Evolutionary conservation across 164 flowering plant genomes (phyloP).

Genomic region (Warburgia ugandensis): DNA sequence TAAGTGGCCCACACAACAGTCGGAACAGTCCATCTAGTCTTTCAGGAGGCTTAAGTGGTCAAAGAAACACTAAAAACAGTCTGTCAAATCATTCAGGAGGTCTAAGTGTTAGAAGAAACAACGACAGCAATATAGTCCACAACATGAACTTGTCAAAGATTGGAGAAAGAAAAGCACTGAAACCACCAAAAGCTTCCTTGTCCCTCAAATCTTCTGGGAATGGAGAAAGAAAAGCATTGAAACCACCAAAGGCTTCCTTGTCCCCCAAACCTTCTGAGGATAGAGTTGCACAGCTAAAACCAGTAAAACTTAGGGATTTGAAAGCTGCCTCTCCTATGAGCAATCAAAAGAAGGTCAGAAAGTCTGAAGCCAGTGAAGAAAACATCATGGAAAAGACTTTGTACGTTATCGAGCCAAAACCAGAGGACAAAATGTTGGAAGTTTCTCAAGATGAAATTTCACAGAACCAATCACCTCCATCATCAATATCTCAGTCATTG

Average conservation of each 20-base stretch:
- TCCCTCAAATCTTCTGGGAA: no score
- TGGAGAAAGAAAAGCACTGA: constrained; percentile 19
- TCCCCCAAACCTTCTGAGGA: constrained; percentile 25
- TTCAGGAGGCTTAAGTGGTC: background rate
- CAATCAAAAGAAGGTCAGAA: constrained; percentile 17
- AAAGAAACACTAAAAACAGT: background rate
- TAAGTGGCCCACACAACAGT: background rate
- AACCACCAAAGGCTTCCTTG: constrained; percentile 17
- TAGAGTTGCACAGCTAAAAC: constrained; percentile 22
- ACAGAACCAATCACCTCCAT: constrained; percentile 8
- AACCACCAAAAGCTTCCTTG: background rate
- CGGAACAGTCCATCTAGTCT: background rate
- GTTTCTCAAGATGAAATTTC: constrained; percentile 1
- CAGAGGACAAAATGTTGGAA: constrained; percentile 16
- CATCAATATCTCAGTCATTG: constrained; percentile 11
- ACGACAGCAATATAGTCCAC: constrained; percentile 8
- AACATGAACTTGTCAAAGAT: constrained; percentile 17
- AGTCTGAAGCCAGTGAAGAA: constrained; percentile 13
- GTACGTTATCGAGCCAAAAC: constrained; percentile 25
- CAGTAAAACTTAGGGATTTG: constrained; percentile 16
- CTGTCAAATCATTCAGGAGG: constrained; percentile 4
- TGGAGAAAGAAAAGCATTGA: constrained; percentile 18
- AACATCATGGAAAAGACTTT: constrained; percentile 31
- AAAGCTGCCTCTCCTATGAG: constrained; percentile 19
- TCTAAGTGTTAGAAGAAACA: background rate